Conservation (phyloP, 345 rosid species). For the Nasturtium officinale region DNA sequence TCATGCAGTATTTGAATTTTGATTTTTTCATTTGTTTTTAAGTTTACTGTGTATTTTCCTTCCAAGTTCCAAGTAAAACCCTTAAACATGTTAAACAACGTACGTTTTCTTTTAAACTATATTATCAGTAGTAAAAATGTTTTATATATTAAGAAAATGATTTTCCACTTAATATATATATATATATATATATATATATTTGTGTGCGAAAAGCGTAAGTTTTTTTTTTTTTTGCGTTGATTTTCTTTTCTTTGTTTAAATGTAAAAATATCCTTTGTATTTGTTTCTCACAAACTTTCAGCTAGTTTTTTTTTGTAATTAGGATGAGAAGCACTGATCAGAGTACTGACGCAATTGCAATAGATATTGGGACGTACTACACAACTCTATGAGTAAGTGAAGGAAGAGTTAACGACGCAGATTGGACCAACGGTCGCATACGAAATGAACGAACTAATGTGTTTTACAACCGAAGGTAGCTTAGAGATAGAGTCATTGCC, state of each 20-base stretch:
- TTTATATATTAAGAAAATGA: no score
- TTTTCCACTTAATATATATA: no score
- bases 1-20: no score
- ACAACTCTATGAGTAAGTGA: slow-evolving; percentile 37
- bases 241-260: neutral
- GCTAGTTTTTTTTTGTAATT: neutral
- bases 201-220: no score
- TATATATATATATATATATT: no score
- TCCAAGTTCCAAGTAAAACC: no score
- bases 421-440: slow-evolving; percentile 38
- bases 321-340: slow-evolving; percentile 35
- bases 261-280: neutral
- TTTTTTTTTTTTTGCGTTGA: no score
- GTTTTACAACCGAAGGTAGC: slow-evolving; percentile 33
- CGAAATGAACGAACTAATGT: slow-evolving; percentile 38
- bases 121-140: no score
- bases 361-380: slow-evolving; percentile 42
- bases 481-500: slow-evolving; percentile 40
- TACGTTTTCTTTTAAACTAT: no score
- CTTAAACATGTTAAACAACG: no score
- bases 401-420: slow-evolving; percentile 29
- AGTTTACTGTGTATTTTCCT: no score
- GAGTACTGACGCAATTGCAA: slow-evolving; percentile 24
- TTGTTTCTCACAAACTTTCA: neutral
- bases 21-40: no score